Percentiles rank a stretch among this genome's conserved stretches.
These are phyloP conservation scores for Aphanoascus verrucosus DNA, from an alignment of 2,329 filamentous ascomycete genomes.

Conservation along the genomic window DNA sequence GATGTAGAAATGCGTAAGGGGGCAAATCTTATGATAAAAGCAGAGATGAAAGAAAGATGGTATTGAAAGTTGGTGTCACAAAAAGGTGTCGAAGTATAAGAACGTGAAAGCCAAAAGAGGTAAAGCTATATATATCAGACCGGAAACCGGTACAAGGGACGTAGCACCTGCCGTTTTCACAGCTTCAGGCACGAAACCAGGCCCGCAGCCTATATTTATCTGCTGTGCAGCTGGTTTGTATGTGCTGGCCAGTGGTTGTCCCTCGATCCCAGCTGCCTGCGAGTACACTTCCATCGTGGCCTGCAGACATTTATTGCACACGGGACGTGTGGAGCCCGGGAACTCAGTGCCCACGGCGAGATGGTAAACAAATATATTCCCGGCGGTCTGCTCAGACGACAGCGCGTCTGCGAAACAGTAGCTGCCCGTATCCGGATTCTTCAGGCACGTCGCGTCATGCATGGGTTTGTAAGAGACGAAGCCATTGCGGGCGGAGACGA, in stretches of 20 bases:
- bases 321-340: conserved; percentile 56
- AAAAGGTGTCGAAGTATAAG: background rate
- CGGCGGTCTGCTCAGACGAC: conserved; percentile 55
- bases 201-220: conserved; percentile 56
- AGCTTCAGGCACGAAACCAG: conserved; percentile 37
- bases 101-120: background rate
- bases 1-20: background rate
- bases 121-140: background rate
- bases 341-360: conserved; percentile 66
- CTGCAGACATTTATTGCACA: conserved; percentile 64
- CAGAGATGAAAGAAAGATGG: background rate
- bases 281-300: conserved; percentile 76
- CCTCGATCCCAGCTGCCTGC: conserved; percentile 53
- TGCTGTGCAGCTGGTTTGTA: conserved; percentile 62
- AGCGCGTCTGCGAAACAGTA: conserved; percentile 78
- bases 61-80: background rate
- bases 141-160: background rate
- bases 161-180: background rate
- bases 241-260: conserved; percentile 54
- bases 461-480: conserved; percentile 66
- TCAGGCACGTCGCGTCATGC: conserved; percentile 71
- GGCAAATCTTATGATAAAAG: background rate
- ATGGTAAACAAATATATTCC: conserved; percentile 74
- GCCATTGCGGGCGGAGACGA: conserved; percentile 63
- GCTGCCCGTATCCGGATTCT: conserved; percentile 51